Base-by-base conservation (phyloP, 805 yeast species). In the Deakozyma indianensis region DNA sequence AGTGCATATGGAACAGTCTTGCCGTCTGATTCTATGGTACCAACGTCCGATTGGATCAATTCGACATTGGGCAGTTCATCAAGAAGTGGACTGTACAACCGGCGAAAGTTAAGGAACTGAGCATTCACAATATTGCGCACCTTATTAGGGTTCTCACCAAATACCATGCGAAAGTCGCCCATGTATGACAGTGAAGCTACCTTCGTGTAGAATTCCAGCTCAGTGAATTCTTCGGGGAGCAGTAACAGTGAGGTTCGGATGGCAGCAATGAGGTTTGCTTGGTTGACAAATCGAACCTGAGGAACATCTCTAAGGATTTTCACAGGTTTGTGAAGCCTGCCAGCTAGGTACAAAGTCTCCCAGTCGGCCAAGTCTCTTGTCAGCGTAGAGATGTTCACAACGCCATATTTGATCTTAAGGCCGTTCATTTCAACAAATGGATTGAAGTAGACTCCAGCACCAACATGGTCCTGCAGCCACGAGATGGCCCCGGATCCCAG, bases 271-370 rank as follows among this genome's bases (percentile, higher is more conserved):
- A 92, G 66, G 59, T 92, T 92, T 50, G 71, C 74, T 55, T 84
- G 88, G 56, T 84, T 83, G 55, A 82, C 68, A 46, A 80, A 74
- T 46, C 75, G 69, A 4, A 83, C 70, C 55, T 74, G 69, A 1
- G 80, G 70, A 47, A 80, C 78, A 54, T 78, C 83, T 50, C 77
- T 72, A 35, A 84, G 60, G 27, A 83, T 71, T 49, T 83, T 80
- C 3, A 90, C 94, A 0, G 98, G 98, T 56, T 92, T 92, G 55
- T 92, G 98, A 47, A 92, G 66, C 50, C 98, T 69, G 1, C 98
- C 98, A 1, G 96, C 94, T 18, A 92, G 57, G 56, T 92, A 92
- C 54, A 92, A 72, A 0, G 87, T 74, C 23, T 77, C 68, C 98
- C 98, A 92, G 46, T 80, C 75, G n/a, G 75, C 67, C 23, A 92